Evolutionary conservation across 495 filamentous ascomycete species (phyloP), one percentile per base, ranked within the genome.

Genomic region (Aspergillus incahuasiensis): DNA sequence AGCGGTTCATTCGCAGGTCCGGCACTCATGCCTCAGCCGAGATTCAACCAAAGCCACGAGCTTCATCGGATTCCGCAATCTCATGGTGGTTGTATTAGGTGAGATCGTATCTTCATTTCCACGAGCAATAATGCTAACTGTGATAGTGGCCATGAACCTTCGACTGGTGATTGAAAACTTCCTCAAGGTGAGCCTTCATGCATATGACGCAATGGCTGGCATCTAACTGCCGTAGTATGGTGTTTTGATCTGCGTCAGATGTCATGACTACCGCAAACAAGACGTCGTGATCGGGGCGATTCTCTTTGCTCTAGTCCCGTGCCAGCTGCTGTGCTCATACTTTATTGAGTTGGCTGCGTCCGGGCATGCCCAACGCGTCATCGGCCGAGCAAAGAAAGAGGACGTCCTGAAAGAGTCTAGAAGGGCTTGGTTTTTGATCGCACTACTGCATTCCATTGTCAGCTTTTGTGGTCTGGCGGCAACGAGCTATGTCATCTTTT

Each of bases 121-220:
- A 39, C 28, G 19, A 41, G 9, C 20, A 40, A 28, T 35, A 2
- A 66, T 61, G 44, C 41, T 34, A 52, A 47, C 18, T 43, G 5
- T 11, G 15, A 38, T 64, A 89, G 90, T 97, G 62, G 92, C 91
- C 42, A 91, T 91, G 65, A 98, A 98, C 62, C 75, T 98, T 8
- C 82, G 94, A 58, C 78, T 98, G 57, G 85, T 98, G 56, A 90
- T 98, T 62, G 94, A 97, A 74, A 98, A 98, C 63, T 95, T 90
- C 63, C 88, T 91, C 77, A 98, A 98, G 79, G 91, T 90, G 28
- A 50, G 54, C 38, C n/a, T 40, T 40, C 15, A 1, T 18, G n/a
- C 9, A 40, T 50, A 39, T 42, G 38, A 62, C 61, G 73, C 42
- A 9, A 22, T 19, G 32, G 18, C 16, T 46, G n/a, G 39, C 35